These are phyloP conservation scores for Apiotrichum sp. DNA, from an alignment of 1,284 basidiomycete genomes.

Conservation along the genomic window DNA sequence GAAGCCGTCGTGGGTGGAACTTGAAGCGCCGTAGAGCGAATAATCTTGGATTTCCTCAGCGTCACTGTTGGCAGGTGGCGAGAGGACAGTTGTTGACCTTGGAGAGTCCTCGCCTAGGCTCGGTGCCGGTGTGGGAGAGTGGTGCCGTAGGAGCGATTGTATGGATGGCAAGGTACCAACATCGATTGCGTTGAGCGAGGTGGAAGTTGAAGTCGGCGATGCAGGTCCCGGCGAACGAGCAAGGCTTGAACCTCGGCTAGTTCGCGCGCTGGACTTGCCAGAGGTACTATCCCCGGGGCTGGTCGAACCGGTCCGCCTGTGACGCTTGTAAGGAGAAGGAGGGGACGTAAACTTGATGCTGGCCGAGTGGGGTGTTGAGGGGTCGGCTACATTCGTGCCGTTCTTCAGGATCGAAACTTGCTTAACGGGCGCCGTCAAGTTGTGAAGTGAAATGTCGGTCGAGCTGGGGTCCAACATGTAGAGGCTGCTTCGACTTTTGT, in stretches of 20 bases:
- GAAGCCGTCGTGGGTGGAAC: slow-evolving; percentile 35
- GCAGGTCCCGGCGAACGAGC: too few relatives aligned
- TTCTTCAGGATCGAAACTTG: too few relatives aligned
- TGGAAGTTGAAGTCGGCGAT: neutral
- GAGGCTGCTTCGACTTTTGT: slow-evolving; percentile 6
- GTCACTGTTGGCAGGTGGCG: slow-evolving; percentile 19
- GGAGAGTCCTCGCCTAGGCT: slow-evolving; percentile 2
- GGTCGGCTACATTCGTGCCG: too few relatives aligned
- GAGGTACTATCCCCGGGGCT: too few relatives aligned
- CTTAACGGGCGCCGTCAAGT: neutral
- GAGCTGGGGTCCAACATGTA: neutral
- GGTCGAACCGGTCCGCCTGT: too few relatives aligned
- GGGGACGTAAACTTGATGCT: too few relatives aligned
- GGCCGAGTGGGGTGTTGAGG: too few relatives aligned
- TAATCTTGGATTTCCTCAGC: slow-evolving; percentile 9
- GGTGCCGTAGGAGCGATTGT: slow-evolving; percentile 2
- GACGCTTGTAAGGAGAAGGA: too few relatives aligned
- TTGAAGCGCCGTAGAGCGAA: slow-evolving; percentile 21
- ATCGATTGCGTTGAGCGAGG: neutral
- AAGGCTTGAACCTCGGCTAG: too few relatives aligned
- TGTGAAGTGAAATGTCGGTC: neutral
- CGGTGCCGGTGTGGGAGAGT: neutral
- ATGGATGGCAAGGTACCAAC: neutral
- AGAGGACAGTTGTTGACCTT: neutral
- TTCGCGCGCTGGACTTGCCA: too few relatives aligned